These are phyloP conservation scores for Ophiosphaerella korrae DNA, from an alignment of 2,329 filamentous ascomycete species.

Conservation along the genomic window DNA sequence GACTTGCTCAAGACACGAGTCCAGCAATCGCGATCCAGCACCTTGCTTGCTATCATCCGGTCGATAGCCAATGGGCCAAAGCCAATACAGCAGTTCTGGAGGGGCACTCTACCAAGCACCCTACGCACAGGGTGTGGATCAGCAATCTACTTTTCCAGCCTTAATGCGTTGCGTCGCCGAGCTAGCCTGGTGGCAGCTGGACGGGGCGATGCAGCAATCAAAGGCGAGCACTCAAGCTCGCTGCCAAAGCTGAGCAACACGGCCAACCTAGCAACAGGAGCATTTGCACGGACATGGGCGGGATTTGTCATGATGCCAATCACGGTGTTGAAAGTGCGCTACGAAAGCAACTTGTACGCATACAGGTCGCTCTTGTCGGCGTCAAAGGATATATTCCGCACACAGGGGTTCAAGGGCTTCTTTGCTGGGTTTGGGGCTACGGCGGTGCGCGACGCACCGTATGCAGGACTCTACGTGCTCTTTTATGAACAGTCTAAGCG, in stretches of 20 bases:
- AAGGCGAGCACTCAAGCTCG: slow-evolving; percentile 63
- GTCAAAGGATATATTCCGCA: slow-evolving; percentile 72
- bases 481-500: slow-evolving; percentile 88
- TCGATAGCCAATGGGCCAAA: slow-evolving; percentile 69
- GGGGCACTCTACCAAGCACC: slow-evolving; percentile 90
- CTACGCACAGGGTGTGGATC: slow-evolving; percentile 91
- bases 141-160: slow-evolving; percentile 88
- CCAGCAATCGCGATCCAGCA: slow-evolving; percentile 77
- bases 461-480: slow-evolving; percentile 91
- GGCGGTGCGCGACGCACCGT: slow-evolving; percentile 91
- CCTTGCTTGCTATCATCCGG: slow-evolving; percentile 71
- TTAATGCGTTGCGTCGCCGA: slow-evolving; percentile 80
- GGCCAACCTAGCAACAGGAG: slow-evolving; percentile 84
- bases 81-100: slow-evolving; percentile 80
- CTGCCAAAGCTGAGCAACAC: slow-evolving; percentile 82
- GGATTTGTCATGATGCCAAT: slow-evolving; percentile 94
- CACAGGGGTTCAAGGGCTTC: slow-evolving; percentile 80
- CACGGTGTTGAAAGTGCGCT: slow-evolving; percentile 95
- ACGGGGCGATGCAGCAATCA: slow-evolving; percentile 14
- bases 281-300: slow-evolving; percentile 80
- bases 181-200: slow-evolving; percentile 49
- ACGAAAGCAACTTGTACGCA: slow-evolving; percentile 84
- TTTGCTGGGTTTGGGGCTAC: slow-evolving; percentile 95
- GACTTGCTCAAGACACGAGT: slow-evolving; percentile 96
- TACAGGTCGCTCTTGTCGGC: slow-evolving; percentile 80